Percentiles rank a stretch among this genome's conserved stretches.
phyloP scores from a whole-genome alignment of 2,329 filamentous ascomycete species.

The Trichoderma lentiforme region DNA sequence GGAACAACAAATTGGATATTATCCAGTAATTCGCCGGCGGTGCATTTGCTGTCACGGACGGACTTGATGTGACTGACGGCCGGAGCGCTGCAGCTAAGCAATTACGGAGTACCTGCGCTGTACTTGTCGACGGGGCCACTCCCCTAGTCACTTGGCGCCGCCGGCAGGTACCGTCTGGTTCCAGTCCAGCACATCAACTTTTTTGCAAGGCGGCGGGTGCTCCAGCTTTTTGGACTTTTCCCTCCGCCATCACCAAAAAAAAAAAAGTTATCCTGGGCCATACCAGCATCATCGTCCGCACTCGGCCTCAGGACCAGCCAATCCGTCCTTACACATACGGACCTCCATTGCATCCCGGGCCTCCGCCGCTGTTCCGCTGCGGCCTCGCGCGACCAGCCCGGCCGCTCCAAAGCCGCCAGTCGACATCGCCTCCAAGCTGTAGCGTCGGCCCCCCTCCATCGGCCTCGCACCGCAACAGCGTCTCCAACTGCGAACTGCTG shows the following conservation, averaged over 20 bases:
- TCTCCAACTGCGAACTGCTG: neutral
- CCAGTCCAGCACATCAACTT: neutral
- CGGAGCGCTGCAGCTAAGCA: neutral
- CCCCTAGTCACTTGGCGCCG: neutral
- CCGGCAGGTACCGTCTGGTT: slow-evolving; percentile 8
- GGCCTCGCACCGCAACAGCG: neutral
- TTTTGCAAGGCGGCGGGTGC: slow-evolving; percentile 1
- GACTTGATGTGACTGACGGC: neutral
- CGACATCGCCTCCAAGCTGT: neutral
- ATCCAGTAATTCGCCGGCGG: neutral
- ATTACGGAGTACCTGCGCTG: neutral
- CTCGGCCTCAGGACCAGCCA: slow-evolving; percentile 22
- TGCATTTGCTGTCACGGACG: neutral
- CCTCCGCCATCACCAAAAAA: slow-evolving; percentile 17
- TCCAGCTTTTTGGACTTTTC: slow-evolving; percentile 5
- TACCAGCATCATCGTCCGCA: slow-evolving; percentile 20
- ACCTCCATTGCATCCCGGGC: neutral
- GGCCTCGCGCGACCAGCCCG: slow-evolving; percentile 15
- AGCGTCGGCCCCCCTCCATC: slow-evolving; percentile 2
- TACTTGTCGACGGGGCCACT: neutral
- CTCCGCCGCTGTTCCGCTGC: slow-evolving; percentile 16
- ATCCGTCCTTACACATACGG: neutral
- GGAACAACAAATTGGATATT: too few species aligned
- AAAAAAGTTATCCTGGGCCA: neutral
- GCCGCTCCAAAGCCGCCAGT: slow-evolving; percentile 8